A percentile compares a stretch with the other conserved stretches of the same genome.
Conservation (phyloP, 2,329 filamentous ascomycete genomes). For the Ophiosphaerella narmari region DNA sequence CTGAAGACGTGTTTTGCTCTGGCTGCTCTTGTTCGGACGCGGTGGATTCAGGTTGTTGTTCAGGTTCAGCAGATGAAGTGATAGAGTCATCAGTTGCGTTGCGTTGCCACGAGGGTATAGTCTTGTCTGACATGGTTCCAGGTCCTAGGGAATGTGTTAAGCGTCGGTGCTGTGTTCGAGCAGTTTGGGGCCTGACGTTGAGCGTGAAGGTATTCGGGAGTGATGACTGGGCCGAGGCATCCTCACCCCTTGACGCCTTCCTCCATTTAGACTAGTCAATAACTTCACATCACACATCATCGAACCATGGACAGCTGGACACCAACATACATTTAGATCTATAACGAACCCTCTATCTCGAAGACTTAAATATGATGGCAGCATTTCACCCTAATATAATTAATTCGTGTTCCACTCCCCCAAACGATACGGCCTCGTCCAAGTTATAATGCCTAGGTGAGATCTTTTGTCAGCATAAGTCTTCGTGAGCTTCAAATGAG, state of each 20-base stretch:
- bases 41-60: constrained; percentile 19
- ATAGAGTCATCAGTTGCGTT: constrained; percentile 14
- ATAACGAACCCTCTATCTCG: too few species aligned
- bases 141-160: neutral
- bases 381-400: too few species aligned
- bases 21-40: constrained; percentile 5
- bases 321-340: too few species aligned
- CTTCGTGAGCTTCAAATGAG: too few species aligned
- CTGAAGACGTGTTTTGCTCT: constrained; percentile 15
- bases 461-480: too few species aligned
- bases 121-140: constrained; percentile 23
- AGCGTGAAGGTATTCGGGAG: constrained; percentile 5
- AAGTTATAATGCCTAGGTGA: too few species aligned
- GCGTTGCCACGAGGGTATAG: constrained; percentile 45
- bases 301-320: too few species aligned
- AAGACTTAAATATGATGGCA: too few species aligned
- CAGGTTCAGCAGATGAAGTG: constrained; percentile 11
- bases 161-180: neutral
- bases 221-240: constrained; percentile 5
- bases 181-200: neutral
- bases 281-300: neutral
- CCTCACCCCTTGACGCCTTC: neutral
- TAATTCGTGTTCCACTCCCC: too few species aligned
- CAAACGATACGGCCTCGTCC: too few species aligned
- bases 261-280: neutral